A percentile compares a stretch with the other conserved stretches of the same genome.
Evolutionary conservation across 108 stramenopile species (phyloP).

Genomic region (Asterionellopsis glacialis): DNA sequence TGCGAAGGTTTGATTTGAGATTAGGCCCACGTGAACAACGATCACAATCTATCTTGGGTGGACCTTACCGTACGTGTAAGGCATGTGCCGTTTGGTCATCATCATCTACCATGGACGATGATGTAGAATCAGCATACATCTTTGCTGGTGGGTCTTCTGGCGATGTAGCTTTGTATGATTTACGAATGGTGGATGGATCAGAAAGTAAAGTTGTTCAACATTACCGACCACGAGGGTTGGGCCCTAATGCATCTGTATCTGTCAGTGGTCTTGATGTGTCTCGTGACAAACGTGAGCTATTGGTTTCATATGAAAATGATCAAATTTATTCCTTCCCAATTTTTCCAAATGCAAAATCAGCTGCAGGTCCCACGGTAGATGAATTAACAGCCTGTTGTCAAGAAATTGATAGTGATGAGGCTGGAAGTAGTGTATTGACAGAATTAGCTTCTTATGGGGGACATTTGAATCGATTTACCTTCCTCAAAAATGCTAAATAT

Average conservation of each 20-base stretch:
- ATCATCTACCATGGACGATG: slow-evolving; percentile 12
- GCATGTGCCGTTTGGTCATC: slow-evolving; percentile 52
- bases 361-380: slow-evolving; percentile 39
- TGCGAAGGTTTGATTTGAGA: slow-evolving; percentile 68
- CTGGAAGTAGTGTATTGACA: slow-evolving; percentile 10
- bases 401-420: background rate
- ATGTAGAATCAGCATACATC: slow-evolving; percentile 60
- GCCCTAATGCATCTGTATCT: slow-evolving; percentile 33
- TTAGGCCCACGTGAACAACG: slow-evolving; percentile 57
- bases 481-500: slow-evolving; percentile 69
- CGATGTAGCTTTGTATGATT: slow-evolving; percentile 62
- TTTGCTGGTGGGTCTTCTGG: slow-evolving; percentile 60
- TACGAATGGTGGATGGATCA: slow-evolving; percentile 57
- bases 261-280: slow-evolving; percentile 78
- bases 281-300: slow-evolving; percentile 51
- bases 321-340: slow-evolving; percentile 82
- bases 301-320: slow-evolving; percentile 80
- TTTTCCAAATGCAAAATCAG: slow-evolving; percentile 32
- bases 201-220: slow-evolving; percentile 28
- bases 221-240: slow-evolving; percentile 43
- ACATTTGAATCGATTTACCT: slow-evolving; percentile 78
- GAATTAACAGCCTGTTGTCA: slow-evolving; percentile 10
- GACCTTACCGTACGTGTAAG: slow-evolving; percentile 42
- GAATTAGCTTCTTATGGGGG: slow-evolving; percentile 67
- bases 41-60: slow-evolving; percentile 37